Base-by-base conservation (phyloP, 768 basidiomycete species). In the Gyrodon lividus region DNA sequence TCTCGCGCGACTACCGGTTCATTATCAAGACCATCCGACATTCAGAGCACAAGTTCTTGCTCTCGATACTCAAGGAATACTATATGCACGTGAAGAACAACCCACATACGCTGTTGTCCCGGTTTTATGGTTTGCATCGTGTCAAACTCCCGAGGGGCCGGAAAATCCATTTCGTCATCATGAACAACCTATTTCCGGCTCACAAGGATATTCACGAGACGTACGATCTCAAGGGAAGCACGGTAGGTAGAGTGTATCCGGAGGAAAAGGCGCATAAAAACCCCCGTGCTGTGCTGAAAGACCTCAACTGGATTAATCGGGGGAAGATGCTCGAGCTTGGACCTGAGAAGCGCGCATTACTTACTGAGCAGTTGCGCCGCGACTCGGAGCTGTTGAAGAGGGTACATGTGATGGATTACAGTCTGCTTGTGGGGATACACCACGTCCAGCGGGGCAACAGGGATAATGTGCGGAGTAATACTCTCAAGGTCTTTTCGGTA, bases 21-120 rank as follows among this genome's bases (percentile, higher is more conserved):
- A 99, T 99, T 74, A 98, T 99, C 83, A 99, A 99, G 73, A 99
- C 96, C 16, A 98, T 99, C 55, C 90, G 84, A 13, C 92, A 94
- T 62, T 79, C 83, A 31, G 97, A 99, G 66, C 94, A 97, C 77
- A 90, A 92, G 68, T 98, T 95, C 70, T 78, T 99, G 1, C 80
- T 94, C 20, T 77, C 76, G 9, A 90, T 98, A 57, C 80, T 99
- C 43, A 83, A 81, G 60, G 71, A 83, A 40, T 98, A 98, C 69
- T 83, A 96, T 67, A 75, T 77, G 16, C 93, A 98, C 63, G 82
- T 98, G 54, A 84, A 84, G 67, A 77, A 71, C 38, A 98, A 98
- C 70, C 97, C 97, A 0, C 94, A 98, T 64, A 97, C 95, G 0
- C 75, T 98, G 1, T 72, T 99, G 5, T 93, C 90, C 7, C 79